These are phyloP conservation scores for Cucumis melo DNA, from an alignment of 306 rosid species.

Conservation along the genomic window DNA sequence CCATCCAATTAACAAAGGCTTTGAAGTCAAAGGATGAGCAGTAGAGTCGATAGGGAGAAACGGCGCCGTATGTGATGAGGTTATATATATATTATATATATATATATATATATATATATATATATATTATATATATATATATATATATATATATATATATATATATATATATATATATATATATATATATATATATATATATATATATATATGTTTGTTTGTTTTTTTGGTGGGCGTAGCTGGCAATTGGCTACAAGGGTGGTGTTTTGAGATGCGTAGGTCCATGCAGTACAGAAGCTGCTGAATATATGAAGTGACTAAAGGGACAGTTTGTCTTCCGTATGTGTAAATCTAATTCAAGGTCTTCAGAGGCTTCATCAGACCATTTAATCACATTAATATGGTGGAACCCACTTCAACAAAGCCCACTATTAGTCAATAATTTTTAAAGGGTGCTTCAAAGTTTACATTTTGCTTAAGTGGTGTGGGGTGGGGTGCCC, in stretches of 20 bases:
- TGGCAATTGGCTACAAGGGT: background rate
- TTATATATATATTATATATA: background rate
- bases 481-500: background rate
- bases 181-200: too few species aligned
- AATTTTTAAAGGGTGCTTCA: slow-evolving; percentile 4
- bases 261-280: slow-evolving; percentile 20
- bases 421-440: slow-evolving; percentile 12
- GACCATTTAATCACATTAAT: slow-evolving; percentile 26
- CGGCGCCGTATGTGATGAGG: background rate
- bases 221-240: background rate
- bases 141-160: too few species aligned
- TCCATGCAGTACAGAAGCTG: slow-evolving; percentile 32
- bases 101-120: too few species aligned
- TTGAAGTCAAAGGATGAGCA: slow-evolving; percentile 1
- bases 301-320: slow-evolving; percentile 53
- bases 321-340: slow-evolving; percentile 44
- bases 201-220: too few species aligned
- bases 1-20: background rate
- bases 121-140: too few species aligned
- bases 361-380: background rate
- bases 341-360: slow-evolving; percentile 42
- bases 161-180: too few species aligned
- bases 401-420: slow-evolving; percentile 13
- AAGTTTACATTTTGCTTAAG: background rate
- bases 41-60: background rate